Conservation (phyloP, 2,329 filamentous ascomycete genomes). For the Zymoseptoria passerinii region DNA sequence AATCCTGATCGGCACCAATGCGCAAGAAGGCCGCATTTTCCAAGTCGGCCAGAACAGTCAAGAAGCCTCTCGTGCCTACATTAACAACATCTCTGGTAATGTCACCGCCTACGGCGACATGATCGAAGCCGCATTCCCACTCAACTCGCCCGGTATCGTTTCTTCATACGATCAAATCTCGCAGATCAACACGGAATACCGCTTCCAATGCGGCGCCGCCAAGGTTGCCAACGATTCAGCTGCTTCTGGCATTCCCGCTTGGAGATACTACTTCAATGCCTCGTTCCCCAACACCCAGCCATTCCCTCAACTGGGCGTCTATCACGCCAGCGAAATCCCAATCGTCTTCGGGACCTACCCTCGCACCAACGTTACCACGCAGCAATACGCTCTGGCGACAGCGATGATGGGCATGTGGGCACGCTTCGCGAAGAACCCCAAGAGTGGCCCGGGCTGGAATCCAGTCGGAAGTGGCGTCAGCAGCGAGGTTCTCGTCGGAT, state of each 20-base stretch:
- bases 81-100: slow-evolving; percentile 13
- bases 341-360: slow-evolving; percentile 31
- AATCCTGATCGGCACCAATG: slow-evolving; percentile 29
- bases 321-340: slow-evolving; percentile 29
- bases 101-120: slow-evolving; percentile 16
- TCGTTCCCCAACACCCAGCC: slow-evolving; percentile 28
- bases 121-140: slow-evolving; percentile 24
- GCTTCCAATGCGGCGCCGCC: slow-evolving; percentile 23
- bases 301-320: slow-evolving; percentile 26
- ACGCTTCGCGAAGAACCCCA: slow-evolving; percentile 32
- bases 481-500: slow-evolving; percentile 17
- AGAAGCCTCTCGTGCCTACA: slow-evolving; percentile 13
- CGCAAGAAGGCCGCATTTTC: slow-evolving; percentile 32
- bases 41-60: slow-evolving; percentile 21
- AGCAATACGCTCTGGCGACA: slow-evolving; percentile 26
- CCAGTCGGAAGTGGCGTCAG: slow-evolving; percentile 19
- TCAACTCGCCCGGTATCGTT: slow-evolving; percentile 14
- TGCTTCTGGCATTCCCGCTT: slow-evolving; percentile 25
- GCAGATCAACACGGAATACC: slow-evolving; percentile 14
- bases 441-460: slow-evolving; percentile 32
- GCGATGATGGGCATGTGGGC: slow-evolving; percentile 30
- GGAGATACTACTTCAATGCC: slow-evolving; percentile 34
- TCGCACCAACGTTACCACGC: slow-evolving; percentile 20
- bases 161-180: slow-evolving; percentile 10
- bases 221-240: slow-evolving; percentile 25